phyloP scores from a whole-genome alignment of 225 moss, liverwort and hornwort genomes.

The Bryoerythrophyllum caledonicum region DNA sequence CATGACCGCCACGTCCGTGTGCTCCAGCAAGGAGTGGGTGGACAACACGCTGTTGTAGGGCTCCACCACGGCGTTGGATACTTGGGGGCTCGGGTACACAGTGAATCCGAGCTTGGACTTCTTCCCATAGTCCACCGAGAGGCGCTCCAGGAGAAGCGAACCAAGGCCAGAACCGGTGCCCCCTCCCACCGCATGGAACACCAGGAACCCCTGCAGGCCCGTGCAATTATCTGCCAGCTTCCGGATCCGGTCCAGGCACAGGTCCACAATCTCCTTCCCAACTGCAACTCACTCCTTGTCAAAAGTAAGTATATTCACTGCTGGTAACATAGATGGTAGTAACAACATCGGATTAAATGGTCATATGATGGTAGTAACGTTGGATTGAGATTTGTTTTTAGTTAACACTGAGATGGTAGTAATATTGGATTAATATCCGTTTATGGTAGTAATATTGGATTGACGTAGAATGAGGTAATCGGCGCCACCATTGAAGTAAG shows the following conservation, averaged over 20 bases:
- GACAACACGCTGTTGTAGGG: slow-evolving; percentile 29
- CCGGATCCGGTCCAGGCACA: slow-evolving; percentile 33
- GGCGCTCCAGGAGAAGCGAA: slow-evolving; percentile 34
- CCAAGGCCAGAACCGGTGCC: slow-evolving; percentile 39
- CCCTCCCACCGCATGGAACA: slow-evolving; percentile 38
- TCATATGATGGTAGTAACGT: no score
- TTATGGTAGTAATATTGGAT: background rate
- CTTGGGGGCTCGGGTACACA: slow-evolving; percentile 35
- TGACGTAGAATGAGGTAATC: background rate
- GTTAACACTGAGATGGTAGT: background rate
- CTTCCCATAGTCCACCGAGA: slow-evolving; percentile 39
- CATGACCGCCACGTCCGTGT: slow-evolving; percentile 28
- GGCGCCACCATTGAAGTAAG: background rate
- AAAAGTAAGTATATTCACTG: background rate
- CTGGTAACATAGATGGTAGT: background rate
- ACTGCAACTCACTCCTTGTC: slow-evolving; percentile 10
- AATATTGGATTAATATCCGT: no score
- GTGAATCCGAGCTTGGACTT: slow-evolving; percentile 28
- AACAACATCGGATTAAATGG: no score
- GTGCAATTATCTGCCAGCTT: slow-evolving; percentile 44
- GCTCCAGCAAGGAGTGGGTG: slow-evolving; percentile 27
- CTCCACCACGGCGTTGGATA: slow-evolving; percentile 35
- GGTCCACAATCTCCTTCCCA: slow-evolving; percentile 33
- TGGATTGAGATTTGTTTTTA: no score
- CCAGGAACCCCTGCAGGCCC: slow-evolving; percentile 33